Evolutionary conservation across 768 basidiomycete species (phyloP), one percentile per base, ranked within the genome.

Genomic region (Leccinum truebloodii): DNA sequence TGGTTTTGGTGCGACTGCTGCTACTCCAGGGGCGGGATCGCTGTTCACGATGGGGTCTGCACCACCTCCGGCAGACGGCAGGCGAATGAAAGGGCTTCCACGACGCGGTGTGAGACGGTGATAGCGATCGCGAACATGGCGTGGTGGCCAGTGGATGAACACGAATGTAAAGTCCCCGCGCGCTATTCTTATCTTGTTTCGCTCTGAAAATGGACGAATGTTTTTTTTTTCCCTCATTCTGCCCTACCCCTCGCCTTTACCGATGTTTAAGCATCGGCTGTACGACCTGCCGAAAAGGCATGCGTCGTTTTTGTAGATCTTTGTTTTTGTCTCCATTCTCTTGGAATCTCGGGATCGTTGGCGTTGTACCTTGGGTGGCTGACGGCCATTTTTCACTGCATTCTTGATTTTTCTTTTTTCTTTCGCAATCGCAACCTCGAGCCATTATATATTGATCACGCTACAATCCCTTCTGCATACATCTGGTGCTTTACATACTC

Each of bases 1-100:
- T 28, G 53, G 61, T n/a, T 86, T 86, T 62, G 75, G 78, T 66
- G 75, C 76, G 2, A 69, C 77, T 10, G n/a, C 71, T 37, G 68
- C 79, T 10, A 70, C 80, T 2, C 18, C 65, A 2, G 56, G 26
- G 34, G 73, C 75, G 7, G 70, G 61, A 55, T 65, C 74, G 3
- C 61, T 87, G 37, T 87, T 87, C 66, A 87, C 85, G 13, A 86
- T 87, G 56, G 86, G 86, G 32, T 77, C 86, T 52, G 79, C 82
- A 2, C 81, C 86, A 18, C 65, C 80, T 26, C 73, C 78, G 4
- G 44, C 75, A 64, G 57, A 70, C 39, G 77, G 75, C 48, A 77
- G 83, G 50, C 77, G 77, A 53, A 80, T 86, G 51, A 85, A 84
- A 73, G 84, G 82, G 58, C 76, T 87, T 52, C 86, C 86, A 50